Evolutionary conservation across 805 yeast genomes (phyloP).

Genomic region (Metschnikowia santaceciliae): DNA sequence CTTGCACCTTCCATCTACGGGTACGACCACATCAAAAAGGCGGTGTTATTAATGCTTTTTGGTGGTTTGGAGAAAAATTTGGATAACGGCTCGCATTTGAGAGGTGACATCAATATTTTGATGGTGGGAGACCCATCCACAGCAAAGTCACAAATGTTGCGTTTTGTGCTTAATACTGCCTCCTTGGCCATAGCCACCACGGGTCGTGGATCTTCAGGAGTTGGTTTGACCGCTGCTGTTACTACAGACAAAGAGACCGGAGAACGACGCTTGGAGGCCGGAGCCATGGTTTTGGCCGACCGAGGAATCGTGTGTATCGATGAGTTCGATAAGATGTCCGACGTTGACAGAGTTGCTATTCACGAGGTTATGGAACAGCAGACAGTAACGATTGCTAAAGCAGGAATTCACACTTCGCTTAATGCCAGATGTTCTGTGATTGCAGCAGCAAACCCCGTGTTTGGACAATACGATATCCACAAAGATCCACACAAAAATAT

Average conservation of each 20-base stretch:
- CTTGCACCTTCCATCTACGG: slow-evolving; percentile 97
- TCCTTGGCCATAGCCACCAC: slow-evolving; percentile 95
- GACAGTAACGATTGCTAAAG: slow-evolving; percentile 96
- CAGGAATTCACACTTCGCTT: slow-evolving; percentile 94
- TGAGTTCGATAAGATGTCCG: slow-evolving; percentile 98
- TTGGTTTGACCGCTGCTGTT: slow-evolving; percentile 98
- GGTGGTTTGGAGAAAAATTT: slow-evolving; percentile 95
- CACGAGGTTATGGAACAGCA: slow-evolving; percentile 99
- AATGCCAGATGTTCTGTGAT: slow-evolving; percentile 95
- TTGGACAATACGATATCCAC: slow-evolving; percentile 93
- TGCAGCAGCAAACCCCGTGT: slow-evolving; percentile 97
- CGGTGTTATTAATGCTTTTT: slow-evolving; percentile 81
- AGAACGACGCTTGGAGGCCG: slow-evolving; percentile 93
- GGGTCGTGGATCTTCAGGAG: slow-evolving; percentile 99
- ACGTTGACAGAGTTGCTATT: slow-evolving; percentile 93
- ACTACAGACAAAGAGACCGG: slow-evolving; percentile 96
- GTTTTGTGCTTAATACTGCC: slow-evolving; percentile 94
- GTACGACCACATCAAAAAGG: slow-evolving; percentile 84
- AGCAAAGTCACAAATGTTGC: slow-evolving; percentile 91
- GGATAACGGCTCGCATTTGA: slow-evolving; percentile 91
- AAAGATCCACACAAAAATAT: slow-evolving; percentile 96
- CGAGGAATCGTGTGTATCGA: slow-evolving; percentile 97
- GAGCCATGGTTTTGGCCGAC: slow-evolving; percentile 99
- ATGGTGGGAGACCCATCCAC: slow-evolving; percentile 99
- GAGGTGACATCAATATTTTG: slow-evolving; percentile 94